A percentile compares a stretch with the other conserved stretches of the same genome.
These are phyloP conservation scores for Auricularia cornea DNA, from an alignment of 768 basidiomycete species.

Conservation along the genomic window DNA sequence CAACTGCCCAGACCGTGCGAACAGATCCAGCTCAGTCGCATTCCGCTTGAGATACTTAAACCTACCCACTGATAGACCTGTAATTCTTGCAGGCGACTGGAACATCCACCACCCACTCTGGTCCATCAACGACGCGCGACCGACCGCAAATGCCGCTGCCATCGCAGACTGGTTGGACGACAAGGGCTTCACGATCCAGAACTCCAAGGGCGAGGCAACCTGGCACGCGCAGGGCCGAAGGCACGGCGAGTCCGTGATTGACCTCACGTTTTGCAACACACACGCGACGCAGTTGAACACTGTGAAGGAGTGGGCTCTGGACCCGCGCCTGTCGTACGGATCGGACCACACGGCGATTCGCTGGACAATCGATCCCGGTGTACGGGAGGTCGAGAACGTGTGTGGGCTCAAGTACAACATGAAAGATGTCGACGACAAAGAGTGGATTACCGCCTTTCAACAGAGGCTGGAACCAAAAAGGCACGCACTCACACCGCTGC, in stretches of 20 bases:
- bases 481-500: too few relatives aligned
- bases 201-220: background rate
- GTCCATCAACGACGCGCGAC: constrained; percentile 8
- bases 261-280: background rate
- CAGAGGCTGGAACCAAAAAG: too few relatives aligned
- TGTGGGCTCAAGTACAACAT: too few relatives aligned
- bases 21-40: constrained; percentile 3
- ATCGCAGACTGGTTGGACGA: background rate
- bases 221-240: background rate
- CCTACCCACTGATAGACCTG: constrained; percentile 11
- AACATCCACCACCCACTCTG: constrained; percentile 17
- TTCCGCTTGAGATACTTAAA: background rate
- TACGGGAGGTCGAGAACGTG: too few relatives aligned
- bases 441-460: too few relatives aligned
- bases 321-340: background rate
- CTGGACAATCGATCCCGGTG: too few relatives aligned
- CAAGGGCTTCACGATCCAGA: background rate
- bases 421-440: too few relatives aligned
- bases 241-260: background rate
- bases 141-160: constrained; percentile 11
- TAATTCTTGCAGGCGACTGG: constrained; percentile 19
- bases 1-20: constrained; percentile 9
- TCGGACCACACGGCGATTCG: constrained; percentile 7
- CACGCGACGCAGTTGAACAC: background rate
- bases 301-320: constrained; percentile 3